phyloP scores from a whole-genome alignment of 208 protist genomes.

The Crithidia thermophila region DNA sequence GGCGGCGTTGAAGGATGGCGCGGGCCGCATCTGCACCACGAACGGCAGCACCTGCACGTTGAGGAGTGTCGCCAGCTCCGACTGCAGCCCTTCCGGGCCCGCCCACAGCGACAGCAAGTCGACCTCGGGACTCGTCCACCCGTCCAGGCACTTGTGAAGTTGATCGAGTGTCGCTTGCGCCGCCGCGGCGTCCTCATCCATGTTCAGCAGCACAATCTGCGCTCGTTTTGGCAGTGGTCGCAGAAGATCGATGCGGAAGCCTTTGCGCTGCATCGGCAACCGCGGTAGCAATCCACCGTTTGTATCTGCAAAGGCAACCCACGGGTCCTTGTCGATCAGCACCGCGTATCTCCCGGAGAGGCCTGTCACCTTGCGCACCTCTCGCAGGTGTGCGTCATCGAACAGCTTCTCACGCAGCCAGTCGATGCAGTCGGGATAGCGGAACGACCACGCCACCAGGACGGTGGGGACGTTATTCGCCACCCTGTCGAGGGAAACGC shows the following conservation, averaged over 20 bases:
- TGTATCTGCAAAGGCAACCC: constrained; percentile 54
- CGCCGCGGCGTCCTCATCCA: constrained; percentile 55
- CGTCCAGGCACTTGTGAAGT: constrained; percentile 32
- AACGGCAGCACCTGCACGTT: constrained; percentile 62
- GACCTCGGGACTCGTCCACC: constrained; percentile 75
- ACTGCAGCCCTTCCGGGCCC: constrained; percentile 72
- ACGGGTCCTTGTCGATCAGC: constrained; percentile 61
- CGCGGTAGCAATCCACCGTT: constrained; percentile 44
- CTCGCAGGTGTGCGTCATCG: constrained; percentile 38
- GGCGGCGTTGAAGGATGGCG: background rate
- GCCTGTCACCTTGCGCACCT: constrained; percentile 25
- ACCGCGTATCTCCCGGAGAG: constrained; percentile 30
- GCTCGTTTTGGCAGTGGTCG: constrained; percentile 54
- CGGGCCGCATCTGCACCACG: constrained; percentile 52
- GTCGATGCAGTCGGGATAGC: constrained; percentile 50
- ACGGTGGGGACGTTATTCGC: constrained; percentile 67
- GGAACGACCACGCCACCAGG: constrained; percentile 79
- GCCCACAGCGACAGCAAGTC: constrained; percentile 75
- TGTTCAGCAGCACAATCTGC: constrained; percentile 85
- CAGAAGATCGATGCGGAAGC: constrained; percentile 32
- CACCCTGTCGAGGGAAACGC: constrained; percentile 61
- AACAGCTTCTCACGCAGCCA: constrained; percentile 76
- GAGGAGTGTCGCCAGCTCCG: constrained; percentile 62
- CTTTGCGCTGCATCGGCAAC: constrained; percentile 17
- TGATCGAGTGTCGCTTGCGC: constrained; percentile 38